Percentiles rank a stretch among this genome's conserved stretches.
Conservation (phyloP, 2,329 filamentous ascomycete genomes). For the Botrytis hyacinthi region DNA sequence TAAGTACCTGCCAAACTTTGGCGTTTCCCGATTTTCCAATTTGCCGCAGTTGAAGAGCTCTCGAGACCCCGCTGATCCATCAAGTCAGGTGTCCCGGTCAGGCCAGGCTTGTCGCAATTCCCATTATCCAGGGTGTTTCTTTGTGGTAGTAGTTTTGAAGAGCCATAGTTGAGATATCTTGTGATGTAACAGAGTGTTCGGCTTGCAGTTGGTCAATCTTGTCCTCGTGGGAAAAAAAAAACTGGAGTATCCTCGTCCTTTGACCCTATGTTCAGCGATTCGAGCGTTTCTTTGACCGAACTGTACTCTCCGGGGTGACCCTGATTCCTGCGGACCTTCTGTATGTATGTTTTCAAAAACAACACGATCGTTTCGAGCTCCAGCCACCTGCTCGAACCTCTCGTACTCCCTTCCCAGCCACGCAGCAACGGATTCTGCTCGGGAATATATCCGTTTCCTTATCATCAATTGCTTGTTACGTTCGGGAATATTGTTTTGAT, state of each 20-base stretch:
- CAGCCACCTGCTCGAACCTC: background rate
- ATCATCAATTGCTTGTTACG: constrained; percentile 14
- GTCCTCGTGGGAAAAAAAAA: no score
- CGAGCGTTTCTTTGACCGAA: background rate
- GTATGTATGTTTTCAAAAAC: no score
- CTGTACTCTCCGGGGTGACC: background rate
- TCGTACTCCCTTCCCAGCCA: constrained; percentile 4
- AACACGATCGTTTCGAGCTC: no score
- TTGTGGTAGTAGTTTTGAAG: background rate
- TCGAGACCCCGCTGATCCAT: background rate
- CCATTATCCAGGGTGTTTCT: background rate
- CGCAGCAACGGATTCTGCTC: constrained; percentile 1
- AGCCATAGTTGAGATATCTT: background rate
- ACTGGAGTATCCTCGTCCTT: no score
- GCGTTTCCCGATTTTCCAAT: background rate
- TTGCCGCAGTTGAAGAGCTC: background rate
- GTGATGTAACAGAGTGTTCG: background rate
- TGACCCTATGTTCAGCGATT: background rate
- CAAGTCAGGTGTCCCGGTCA: background rate
- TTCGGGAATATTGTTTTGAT: constrained; percentile 13
- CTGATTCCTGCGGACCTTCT: background rate
- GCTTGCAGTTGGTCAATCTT: background rate
- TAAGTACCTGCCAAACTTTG: background rate
- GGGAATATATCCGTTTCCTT: constrained; percentile 16
- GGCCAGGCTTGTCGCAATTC: background rate